phyloP scores from a whole-genome alignment of 495 filamentous ascomycete genomes.

The Aspergillus saccharolyticus region DNA sequence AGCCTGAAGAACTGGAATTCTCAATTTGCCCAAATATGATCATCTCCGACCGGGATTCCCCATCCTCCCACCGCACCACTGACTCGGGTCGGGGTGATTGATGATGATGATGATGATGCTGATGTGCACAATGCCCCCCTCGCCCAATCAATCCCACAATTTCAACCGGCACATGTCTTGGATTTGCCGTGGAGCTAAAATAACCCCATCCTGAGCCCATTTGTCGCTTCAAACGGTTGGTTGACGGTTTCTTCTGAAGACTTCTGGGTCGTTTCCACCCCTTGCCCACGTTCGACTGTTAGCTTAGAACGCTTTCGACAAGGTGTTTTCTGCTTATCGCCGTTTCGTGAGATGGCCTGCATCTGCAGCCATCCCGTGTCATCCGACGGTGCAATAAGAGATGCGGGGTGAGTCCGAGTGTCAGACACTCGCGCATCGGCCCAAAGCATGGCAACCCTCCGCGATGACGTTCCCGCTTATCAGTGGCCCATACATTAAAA shows the following conservation, averaged over 20 bases:
- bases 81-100: not conserved
- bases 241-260: not conserved
- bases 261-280: not conserved
- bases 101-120: not conserved
- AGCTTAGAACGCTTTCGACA: not conserved
- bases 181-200: not conserved
- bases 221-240: not conserved
- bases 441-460: not conserved
- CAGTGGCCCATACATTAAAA: not conserved
- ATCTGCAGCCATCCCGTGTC: not conserved
- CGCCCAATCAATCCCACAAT: not conserved
- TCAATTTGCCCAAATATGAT: not conserved
- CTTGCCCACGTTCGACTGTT: not conserved
- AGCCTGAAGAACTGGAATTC: not conserved
- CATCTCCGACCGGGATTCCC: not conserved
- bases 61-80: not conserved
- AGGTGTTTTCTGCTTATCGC: not conserved
- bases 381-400: not conserved
- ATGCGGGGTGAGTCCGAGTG: not conserved
- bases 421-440: not conserved
- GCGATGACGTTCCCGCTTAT: not conserved
- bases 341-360: not conserved
- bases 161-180: not conserved
- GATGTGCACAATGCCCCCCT: not conserved
- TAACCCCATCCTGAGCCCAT: not conserved